Base-by-base conservation (phyloP, 371 early-diverging fungal genomes). In the Actinomucor elegans region DNA sequence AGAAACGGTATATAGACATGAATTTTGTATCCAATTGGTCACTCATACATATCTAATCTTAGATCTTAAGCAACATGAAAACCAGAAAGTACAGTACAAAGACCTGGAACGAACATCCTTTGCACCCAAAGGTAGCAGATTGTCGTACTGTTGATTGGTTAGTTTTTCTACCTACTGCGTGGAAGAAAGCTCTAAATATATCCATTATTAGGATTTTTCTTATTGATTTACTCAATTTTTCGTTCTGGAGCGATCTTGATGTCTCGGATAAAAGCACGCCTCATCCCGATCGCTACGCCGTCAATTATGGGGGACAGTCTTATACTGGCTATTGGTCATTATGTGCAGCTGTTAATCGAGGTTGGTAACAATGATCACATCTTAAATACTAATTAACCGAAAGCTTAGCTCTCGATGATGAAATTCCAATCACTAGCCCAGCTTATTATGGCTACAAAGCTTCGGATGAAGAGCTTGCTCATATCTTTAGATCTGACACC, bases 281-380 rank as follows among this genome's bases (percentile, higher is more conserved):
- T 2, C 77, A 81, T 48, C 80, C 73, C 8, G 77, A 79, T 7
- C 66, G 83, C 17, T 92, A 85, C 68, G 75, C 84, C 2, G 83
- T 94, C n/a, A 48, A 60, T 1, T 83, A 80, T 41, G 56, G 84
- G 6, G 88, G 80, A 9, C 47, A 42, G 9, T 28, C 60, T n/a
- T 91, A 93, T 60, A 84, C 82, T 11, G 94, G 95, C 2, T 94
- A 94, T 67, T 93, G 94, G 94, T 78, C 92, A 0, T 67, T 94
- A 34, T 89, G 89, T 44, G 94, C 94, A 1, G 83, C 85, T 20
- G 72, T 94, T 57, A 88, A 91, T 57, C 73, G 92, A 49, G 85
- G 81, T 82, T 74, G 38, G n/a, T 24, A 17, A 15, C 18, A 15
- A 15, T n/a, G n/a, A n/a, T n/a, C n/a, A n/a, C 20, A 10, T 23